Conservation (phyloP, 331 rosid genomes). For the Malus hybrid region DNA sequence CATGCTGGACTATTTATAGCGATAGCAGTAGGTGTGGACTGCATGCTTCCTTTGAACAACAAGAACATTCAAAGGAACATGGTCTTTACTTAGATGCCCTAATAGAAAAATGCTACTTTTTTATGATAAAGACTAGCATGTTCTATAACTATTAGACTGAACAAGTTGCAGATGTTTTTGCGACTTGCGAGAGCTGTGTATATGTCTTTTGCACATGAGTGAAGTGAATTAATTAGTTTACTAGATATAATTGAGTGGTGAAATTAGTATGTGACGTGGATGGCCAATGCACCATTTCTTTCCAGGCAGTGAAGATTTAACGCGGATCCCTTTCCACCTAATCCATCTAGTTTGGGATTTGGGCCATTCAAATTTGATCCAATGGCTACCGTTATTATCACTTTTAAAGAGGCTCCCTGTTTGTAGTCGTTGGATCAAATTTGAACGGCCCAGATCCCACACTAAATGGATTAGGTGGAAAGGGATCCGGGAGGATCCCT, state of each 20-base stretch:
- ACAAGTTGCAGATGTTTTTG: constrained; percentile 37
- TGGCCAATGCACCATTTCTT: constrained; percentile 25
- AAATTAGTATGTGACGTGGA: constrained; percentile 21
- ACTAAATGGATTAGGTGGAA: no score
- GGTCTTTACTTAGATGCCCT: constrained; percentile 64
- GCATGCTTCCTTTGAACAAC: constrained; percentile 38
- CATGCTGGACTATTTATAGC: constrained; percentile 72
- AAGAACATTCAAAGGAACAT: constrained; percentile 45
- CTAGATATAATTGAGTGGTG: neutral
- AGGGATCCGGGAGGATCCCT: neutral
- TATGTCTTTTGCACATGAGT: no score
- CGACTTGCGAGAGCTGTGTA: neutral
- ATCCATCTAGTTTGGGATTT: no score
- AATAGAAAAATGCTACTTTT: constrained; percentile 29
- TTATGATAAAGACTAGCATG: constrained; percentile 25
- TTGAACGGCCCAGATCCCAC: no score
- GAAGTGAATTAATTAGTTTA: neutral
- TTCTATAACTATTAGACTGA: constrained; percentile 15
- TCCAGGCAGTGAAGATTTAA: constrained; percentile 9
- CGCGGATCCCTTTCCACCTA: no score
- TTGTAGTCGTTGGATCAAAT: no score
- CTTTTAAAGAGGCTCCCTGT: no score
- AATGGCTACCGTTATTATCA: no score
- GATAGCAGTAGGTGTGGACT: constrained; percentile 17
- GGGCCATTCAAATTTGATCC: no score